Evolutionary conservation across 495 filamentous ascomycete species (phyloP).

Genomic region (Mycothermus thermophilus): DNA sequence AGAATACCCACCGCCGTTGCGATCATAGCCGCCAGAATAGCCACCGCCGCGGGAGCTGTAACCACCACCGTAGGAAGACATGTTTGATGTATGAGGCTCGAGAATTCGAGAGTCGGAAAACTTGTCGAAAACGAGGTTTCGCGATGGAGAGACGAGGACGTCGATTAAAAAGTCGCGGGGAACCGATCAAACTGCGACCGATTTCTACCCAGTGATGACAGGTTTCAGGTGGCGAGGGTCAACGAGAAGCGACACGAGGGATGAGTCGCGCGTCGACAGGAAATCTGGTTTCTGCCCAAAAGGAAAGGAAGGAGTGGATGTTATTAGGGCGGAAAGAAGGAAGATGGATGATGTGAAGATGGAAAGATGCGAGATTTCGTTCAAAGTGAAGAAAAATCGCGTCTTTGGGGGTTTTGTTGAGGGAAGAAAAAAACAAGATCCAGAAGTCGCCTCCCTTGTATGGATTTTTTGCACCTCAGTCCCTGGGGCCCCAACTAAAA

Average conservation of each 20-base stretch:
- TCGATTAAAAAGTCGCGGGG: too few species aligned
- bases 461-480: conserved; percentile 1
- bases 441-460: conserved; percentile 5
- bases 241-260: conserved; percentile 4
- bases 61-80: conserved; percentile 44
- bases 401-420: too few species aligned
- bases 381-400: conserved; percentile 9
- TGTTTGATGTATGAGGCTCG: too few species aligned
- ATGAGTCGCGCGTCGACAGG: conserved; percentile 1
- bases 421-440: neutral
- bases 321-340: neutral
- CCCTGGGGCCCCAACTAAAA: conserved; percentile 3
- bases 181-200: too few species aligned
- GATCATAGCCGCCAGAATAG: conserved; percentile 18
- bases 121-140: neutral
- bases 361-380: conserved; percentile 4
- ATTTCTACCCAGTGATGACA: too few species aligned
- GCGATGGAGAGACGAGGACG: neutral
- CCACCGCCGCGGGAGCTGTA: conserved; percentile 41
- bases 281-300: neutral
- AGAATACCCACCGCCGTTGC: conserved; percentile 14
- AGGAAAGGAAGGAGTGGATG: conserved; percentile 7
- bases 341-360: too few species aligned
- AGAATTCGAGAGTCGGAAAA: too few species aligned
- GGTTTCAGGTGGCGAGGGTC: too few species aligned